A percentile compares a stretch with the other conserved stretches of the same genome.
phyloP scores from a whole-genome alignment of 2,329 filamentous ascomycete genomes.

The Ophiostoma sp. region DNA sequence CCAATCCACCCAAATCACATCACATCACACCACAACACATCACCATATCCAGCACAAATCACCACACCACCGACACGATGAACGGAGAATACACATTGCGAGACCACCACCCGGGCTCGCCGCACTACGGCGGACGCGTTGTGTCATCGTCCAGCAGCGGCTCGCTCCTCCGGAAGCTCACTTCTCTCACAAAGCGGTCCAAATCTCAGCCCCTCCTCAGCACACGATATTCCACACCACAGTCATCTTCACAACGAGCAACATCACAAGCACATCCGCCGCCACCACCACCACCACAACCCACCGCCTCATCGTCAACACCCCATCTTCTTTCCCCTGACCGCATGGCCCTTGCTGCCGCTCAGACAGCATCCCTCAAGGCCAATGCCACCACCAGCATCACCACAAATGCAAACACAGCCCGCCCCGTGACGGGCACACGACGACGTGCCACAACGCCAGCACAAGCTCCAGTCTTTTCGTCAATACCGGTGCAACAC shows the following conservation, averaged over 20 bases:
- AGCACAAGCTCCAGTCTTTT: background rate
- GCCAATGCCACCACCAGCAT: constrained; percentile 9
- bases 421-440: background rate
- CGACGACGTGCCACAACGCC: background rate
- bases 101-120: constrained; percentile 17
- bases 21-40: background rate
- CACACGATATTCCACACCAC: background rate
- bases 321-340: background rate
- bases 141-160: constrained; percentile 18
- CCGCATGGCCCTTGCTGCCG: constrained; percentile 20
- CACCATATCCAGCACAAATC: background rate
- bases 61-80: constrained; percentile 1
- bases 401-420: constrained; percentile 11
- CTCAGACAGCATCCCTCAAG: constrained; percentile 18
- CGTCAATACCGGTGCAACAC: background rate
- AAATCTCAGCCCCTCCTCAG: background rate
- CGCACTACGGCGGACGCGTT: constrained; percentile 13
- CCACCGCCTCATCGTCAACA: background rate
- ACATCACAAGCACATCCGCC: background rate
- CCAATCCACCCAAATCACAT: background rate
- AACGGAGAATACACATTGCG: background rate
- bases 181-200: constrained; percentile 18
- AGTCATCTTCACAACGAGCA: background rate
- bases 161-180: constrained; percentile 23
- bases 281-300: background rate